These are phyloP conservation scores for Pleurotus cornucopiae DNA, from an alignment of 768 basidiomycete genomes.

Conservation along the genomic window DNA sequence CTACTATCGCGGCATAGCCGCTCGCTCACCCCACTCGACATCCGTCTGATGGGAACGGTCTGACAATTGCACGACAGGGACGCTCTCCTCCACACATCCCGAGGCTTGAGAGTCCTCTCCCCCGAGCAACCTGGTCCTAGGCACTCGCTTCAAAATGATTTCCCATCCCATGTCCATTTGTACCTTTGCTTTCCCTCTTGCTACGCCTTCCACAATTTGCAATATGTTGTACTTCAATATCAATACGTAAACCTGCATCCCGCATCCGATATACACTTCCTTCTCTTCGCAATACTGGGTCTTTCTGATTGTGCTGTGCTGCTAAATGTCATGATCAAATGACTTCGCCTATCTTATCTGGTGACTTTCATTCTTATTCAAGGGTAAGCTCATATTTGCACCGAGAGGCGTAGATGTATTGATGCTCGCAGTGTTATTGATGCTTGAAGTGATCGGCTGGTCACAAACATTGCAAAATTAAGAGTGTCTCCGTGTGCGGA, in stretches of 20 bases:
- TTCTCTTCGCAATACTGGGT: background rate
- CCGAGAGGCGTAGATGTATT: background rate
- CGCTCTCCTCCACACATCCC: no score
- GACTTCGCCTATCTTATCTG: no score
- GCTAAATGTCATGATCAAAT: no score
- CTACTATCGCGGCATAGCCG: background rate
- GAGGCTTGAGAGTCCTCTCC: no score
- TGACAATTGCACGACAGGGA: no score
- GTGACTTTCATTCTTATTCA: no score
- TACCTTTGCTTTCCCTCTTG: background rate
- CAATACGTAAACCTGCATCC: background rate
- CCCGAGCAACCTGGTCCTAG: background rate
- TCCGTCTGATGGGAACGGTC: no score
- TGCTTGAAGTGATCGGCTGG: background rate
- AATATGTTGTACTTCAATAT: background rate
- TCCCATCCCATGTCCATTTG: no score
- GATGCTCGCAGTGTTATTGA: background rate
- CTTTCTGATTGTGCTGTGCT: background rate
- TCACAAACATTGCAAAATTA: constrained; percentile 2
- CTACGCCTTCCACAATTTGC: background rate
- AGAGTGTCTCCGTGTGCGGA: background rate
- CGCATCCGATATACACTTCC: background rate
- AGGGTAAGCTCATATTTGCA: background rate
- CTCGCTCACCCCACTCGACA: no score
- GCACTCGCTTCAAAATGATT: background rate